These are phyloP conservation scores for Abeoforma whisleri DNA, from an alignment of 78 protist species.

Conservation along the genomic window DNA sequence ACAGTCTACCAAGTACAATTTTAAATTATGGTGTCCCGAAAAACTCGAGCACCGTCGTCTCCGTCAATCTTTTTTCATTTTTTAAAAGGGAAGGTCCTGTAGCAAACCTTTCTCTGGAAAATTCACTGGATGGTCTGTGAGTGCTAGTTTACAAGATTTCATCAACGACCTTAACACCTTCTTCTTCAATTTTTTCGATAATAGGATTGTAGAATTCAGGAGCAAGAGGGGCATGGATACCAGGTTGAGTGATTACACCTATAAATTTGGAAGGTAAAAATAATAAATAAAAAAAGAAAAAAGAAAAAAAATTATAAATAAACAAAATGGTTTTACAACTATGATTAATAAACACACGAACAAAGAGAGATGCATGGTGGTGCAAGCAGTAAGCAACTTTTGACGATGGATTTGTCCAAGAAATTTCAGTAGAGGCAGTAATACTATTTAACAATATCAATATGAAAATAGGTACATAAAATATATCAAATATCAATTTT, in stretches of 20 bases:
- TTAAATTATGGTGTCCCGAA: too few relatives aligned
- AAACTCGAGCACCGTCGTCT: too few relatives aligned
- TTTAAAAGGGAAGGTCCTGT: too few relatives aligned
- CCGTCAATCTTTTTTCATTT: too few relatives aligned
- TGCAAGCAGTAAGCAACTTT: not conserved
- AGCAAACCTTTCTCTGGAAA: too few relatives aligned
- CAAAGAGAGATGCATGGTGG: not conserved
- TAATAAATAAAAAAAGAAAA: not conserved
- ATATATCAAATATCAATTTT: too few relatives aligned
- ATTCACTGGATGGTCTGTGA: too few relatives aligned
- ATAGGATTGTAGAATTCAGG: slow-evolving; percentile 39
- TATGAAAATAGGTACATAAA: not conserved
- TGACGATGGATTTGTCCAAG: not conserved
- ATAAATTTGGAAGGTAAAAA: not conserved
- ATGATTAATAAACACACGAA: not conserved
- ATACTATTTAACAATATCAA: not conserved
- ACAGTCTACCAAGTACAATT: too few relatives aligned
- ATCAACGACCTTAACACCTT: slow-evolving; percentile 37
- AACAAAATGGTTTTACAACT: not conserved
- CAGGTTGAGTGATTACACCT: slow-evolving; percentile 43
- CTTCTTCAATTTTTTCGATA: slow-evolving; percentile 36
- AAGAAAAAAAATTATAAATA: not conserved
- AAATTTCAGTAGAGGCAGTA: not conserved
- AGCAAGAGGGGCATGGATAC: slow-evolving; percentile 45
- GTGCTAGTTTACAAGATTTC: too few relatives aligned